Conservation (phyloP, 2,329 filamentous ascomycete genomes). For the Verticillium tricorpus region DNA sequence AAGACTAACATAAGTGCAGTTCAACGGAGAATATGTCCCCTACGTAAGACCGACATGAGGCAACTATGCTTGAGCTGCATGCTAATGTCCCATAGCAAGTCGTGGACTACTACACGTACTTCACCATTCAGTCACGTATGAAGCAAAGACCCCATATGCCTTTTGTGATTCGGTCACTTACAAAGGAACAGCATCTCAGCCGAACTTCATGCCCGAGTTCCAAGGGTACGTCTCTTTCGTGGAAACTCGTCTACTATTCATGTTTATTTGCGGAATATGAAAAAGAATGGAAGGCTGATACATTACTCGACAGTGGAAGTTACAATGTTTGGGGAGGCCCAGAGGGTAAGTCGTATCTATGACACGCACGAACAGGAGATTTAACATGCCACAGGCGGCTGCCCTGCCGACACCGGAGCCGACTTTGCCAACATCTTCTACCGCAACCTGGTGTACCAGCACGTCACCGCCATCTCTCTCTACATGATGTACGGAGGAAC, state of each 20-base stretch:
- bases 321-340: slow-evolving; percentile 61
- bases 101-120: slow-evolving; percentile 18
- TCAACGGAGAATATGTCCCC: slow-evolving; percentile 54
- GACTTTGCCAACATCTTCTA: slow-evolving; percentile 63
- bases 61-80: not conserved
- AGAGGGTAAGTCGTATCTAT: slow-evolving; percentile 23
- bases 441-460: slow-evolving; percentile 55
- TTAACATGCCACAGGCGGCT: slow-evolving; percentile 30
- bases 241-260: not conserved
- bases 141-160: not conserved
- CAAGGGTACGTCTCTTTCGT: slow-evolving; percentile 31
- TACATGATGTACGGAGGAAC: slow-evolving; percentile 65
- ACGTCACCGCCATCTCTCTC: slow-evolving; percentile 54
- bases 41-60: slow-evolving; percentile 32
- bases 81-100: slow-evolving; percentile 3
- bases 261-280: not conserved
- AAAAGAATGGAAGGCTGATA: not conserved
- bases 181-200: slow-evolving; percentile 28
- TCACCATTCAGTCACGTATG: slow-evolving; percentile 25
- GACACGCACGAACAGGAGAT: not conserved
- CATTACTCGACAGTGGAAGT: slow-evolving; percentile 27
- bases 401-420: slow-evolving; percentile 46
- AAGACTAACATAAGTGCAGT: slow-evolving; percentile 15
- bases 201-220: slow-evolving; percentile 54
- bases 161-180: not conserved